These are phyloP conservation scores for Lactifluus pinguis DNA, from an alignment of 768 basidiomycete genomes.

Conservation along the genomic window DNA sequence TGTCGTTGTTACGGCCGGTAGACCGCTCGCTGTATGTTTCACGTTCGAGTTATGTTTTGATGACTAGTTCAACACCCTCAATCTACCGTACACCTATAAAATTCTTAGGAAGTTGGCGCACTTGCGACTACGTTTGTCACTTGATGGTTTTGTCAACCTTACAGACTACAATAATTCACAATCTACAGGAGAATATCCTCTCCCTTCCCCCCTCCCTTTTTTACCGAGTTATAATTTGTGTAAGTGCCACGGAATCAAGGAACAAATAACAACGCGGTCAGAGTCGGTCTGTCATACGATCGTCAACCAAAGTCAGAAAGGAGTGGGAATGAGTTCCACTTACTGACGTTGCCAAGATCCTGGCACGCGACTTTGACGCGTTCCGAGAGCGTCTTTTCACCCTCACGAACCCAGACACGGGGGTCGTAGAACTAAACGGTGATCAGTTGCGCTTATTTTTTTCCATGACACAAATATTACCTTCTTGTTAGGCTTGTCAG, in stretches of 20 bases:
- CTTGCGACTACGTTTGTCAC: background rate
- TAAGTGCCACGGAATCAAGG: background rate
- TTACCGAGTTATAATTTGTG: background rate
- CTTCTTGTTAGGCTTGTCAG: constrained; percentile 99
- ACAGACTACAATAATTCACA: background rate
- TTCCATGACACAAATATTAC: constrained; percentile 25
- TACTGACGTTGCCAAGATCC: constrained; percentile 62
- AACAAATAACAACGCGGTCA: background rate
- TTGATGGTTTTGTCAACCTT: background rate
- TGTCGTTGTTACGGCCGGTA: too few species aligned
- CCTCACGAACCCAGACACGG: constrained; percentile 97
- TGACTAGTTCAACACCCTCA: background rate
- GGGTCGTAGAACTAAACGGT: constrained; percentile 74
- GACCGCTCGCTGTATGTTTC: too few species aligned
- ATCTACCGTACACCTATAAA: background rate
- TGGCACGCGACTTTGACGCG: constrained; percentile 92
- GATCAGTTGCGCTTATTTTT: background rate
- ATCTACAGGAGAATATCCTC: background rate
- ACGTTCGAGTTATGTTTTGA: too few species aligned
- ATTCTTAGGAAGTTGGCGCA: background rate
- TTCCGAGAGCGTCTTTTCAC: constrained; percentile 81
- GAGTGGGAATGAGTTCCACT: background rate
- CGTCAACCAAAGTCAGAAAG: background rate
- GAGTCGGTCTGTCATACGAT: background rate
- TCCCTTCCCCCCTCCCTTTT: background rate